Conservation (phyloP, 2,329 filamentous ascomycete genomes). For the Aspergillus melleus region DNA sequence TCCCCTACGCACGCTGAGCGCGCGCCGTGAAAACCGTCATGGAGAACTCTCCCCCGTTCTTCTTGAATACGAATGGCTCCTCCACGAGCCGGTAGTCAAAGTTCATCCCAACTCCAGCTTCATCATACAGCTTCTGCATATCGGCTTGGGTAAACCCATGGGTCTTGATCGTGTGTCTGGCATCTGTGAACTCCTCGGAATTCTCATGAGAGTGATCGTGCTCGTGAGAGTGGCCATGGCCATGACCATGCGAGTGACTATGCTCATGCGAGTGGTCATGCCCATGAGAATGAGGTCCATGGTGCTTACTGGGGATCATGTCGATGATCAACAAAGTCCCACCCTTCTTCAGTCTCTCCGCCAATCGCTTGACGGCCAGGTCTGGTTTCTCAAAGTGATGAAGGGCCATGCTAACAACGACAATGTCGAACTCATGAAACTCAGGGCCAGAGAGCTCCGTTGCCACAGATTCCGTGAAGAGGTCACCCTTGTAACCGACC, state of each 20-base stretch:
- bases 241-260: neutral
- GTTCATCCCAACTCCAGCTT: conserved; percentile 59
- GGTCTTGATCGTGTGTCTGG: conserved; percentile 59
- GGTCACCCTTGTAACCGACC: conserved; percentile 59
- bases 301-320: conserved; percentile 57
- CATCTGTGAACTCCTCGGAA: conserved; percentile 30
- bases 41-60: conserved; percentile 22
- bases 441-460: conserved; percentile 58
- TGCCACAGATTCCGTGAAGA: conserved; percentile 54
- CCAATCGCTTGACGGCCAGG: conserved; percentile 59
- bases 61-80: conserved; percentile 49
- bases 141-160: conserved; percentile 64
- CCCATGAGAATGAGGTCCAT: neutral
- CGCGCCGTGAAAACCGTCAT: conserved; percentile 36
- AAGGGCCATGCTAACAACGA: conserved; percentile 62
- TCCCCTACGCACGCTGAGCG: conserved; percentile 23
- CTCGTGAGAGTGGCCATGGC: conserved; percentile 12
- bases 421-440: conserved; percentile 70
- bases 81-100: conserved; percentile 60
- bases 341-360: conserved; percentile 62
- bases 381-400: conserved; percentile 69
- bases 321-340: conserved; percentile 70
- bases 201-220: conserved; percentile 27
- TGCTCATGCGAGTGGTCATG: neutral
- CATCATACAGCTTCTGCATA: conserved; percentile 61